phyloP scores from a whole-genome alignment of 2,329 filamentous ascomycete species.

The Trichoderma aggressivum region DNA sequence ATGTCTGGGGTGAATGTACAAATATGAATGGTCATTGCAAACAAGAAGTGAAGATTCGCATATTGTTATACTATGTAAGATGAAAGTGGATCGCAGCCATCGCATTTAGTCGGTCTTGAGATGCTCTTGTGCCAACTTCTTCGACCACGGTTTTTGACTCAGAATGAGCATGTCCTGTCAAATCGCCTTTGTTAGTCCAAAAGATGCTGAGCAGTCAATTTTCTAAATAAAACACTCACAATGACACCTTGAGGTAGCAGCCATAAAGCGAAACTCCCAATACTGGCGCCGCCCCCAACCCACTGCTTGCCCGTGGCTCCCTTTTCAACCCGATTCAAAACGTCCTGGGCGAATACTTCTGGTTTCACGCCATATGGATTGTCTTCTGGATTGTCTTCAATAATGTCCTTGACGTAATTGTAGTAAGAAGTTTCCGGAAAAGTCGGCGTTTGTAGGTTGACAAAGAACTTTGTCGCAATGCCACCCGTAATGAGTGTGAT shows the following conservation, averaged over 20 bases:
- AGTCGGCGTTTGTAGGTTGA: not conserved
- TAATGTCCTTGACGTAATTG: conserved; percentile 6
- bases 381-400: conserved; percentile 3
- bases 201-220: not conserved
- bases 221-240: not conserved
- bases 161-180: not conserved
- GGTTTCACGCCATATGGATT: conserved; percentile 16
- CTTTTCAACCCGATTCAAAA: conserved; percentile 23
- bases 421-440: conserved; percentile 24
- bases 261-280: conserved; percentile 10
- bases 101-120: not conserved
- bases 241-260: conserved; percentile 1
- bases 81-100: not conserved
- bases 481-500: conserved; percentile 25
- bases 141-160: not conserved
- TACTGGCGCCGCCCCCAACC: conserved; percentile 22
- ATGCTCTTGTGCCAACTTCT: not conserved
- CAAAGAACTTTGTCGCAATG: conserved; percentile 20
- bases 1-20: not conserved
- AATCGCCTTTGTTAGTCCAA: not conserved
- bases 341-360: conserved; percentile 20
- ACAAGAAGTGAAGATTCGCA: not conserved
- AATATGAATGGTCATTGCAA: not conserved
- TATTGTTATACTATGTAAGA: not conserved
- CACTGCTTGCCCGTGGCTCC: conserved; percentile 23